Base-by-base conservation (phyloP, 306 rosid genomes). In the Alnus rubra region DNA sequence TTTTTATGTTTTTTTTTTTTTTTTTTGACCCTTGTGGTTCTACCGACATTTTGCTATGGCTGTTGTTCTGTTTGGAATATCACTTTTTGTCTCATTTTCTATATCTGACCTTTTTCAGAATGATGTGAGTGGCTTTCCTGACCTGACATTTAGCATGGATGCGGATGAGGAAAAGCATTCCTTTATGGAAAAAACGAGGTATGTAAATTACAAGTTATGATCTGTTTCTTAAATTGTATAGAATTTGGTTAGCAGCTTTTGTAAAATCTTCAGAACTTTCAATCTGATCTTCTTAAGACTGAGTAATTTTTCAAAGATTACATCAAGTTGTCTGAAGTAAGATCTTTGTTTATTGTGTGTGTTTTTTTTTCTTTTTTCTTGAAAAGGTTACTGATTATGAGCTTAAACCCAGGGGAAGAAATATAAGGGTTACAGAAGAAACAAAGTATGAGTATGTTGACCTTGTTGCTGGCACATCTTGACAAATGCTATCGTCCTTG, bases 401-500 rank as follows among this genome's bases (percentile, higher is more conserved):
- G 90, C 97, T 96, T 76, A 96, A 93, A 90, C 94, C 99, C 12
- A 98, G 97, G 73, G 99, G 99, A 85, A 88, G 99, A 85, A 96
- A 96, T 85, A 96, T 93, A 70, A 86, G 97, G 82, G 99, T 96
- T 64, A 90, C 98, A 7, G 99, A 96, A 81, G 99, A 96, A 88
- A 96, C 98, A 52, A 96, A 96, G 86, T 96, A 96, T 6, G 98
- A 96, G 89, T 96, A 96, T 73, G 99, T 96, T 19, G 99, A 96
- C 80, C 98, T 96, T 76, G 99, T 96, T 68, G 99, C 98, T 98
- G 92, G 31, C 98, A 96, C 86, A 91, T 82, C 68, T 82, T 96
- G 90, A 96, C 99, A 64, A 96, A 91, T 78, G 94, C 99, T 65
- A 96, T 96, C 94, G 98, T 71, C 99, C 99, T 58, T 98, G 93